Conservation (phyloP, 2,329 filamentous ascomycete genomes). For the Dothistroma septosporum region DNA sequence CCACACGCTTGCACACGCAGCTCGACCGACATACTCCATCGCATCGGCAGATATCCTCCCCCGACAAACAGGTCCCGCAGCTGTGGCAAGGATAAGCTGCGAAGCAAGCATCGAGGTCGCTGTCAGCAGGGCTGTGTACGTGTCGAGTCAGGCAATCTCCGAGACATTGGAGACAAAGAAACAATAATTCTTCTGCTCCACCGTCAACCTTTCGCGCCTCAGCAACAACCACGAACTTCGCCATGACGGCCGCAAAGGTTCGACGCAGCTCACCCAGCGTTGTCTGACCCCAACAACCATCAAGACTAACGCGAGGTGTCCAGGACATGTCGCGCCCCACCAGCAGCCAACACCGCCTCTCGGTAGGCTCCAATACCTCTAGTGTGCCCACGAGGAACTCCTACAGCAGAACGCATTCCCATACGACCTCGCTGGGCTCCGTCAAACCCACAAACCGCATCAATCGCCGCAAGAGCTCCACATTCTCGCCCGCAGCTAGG, state of each 20-base stretch:
- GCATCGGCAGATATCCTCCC: not conserved
- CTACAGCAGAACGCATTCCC: constrained; percentile 70
- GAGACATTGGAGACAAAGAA: constrained; percentile 3
- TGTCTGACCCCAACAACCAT: not conserved
- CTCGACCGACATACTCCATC: not conserved
- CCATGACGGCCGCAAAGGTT: constrained; percentile 11
- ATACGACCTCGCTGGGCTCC: constrained; percentile 72
- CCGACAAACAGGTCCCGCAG: not conserved
- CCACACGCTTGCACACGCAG: not conserved
- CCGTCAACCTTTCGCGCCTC: not conserved
- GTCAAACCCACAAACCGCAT: constrained; percentile 81
- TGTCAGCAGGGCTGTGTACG: not conserved
- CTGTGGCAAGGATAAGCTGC: not conserved
- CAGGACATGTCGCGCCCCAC: constrained; percentile 25
- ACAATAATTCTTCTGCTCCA: not conserved
- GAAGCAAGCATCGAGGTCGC: not conserved
- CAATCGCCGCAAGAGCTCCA: constrained; percentile 89
- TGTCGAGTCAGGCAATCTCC: constrained; percentile 1
- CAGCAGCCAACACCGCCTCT: constrained; percentile 43
- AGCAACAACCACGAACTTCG: not conserved
- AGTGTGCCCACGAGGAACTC: constrained; percentile 59
- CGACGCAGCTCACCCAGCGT: not conserved
- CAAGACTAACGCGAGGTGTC: not conserved
- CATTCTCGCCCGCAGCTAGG: constrained; percentile 67
- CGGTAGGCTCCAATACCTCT: constrained; percentile 55